These are phyloP conservation scores for Puccinia horiana DNA, from an alignment of 1,284 basidiomycete species.

Conservation along the genomic window DNA sequence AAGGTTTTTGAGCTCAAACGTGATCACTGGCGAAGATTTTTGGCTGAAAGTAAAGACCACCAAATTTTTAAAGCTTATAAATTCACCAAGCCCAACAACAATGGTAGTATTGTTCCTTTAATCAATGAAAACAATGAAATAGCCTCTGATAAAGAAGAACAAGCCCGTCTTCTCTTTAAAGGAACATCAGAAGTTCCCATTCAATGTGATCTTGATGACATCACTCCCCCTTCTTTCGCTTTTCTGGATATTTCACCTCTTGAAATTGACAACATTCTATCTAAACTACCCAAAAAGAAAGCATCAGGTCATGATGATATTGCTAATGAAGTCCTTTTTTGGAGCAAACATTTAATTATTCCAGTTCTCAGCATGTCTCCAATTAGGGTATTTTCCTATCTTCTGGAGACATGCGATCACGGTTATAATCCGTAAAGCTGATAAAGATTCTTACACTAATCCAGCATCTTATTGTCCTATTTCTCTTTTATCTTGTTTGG, in stretches of 20 bases:
- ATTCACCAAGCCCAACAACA: too few species aligned
- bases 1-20: neutral
- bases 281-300: conserved; percentile 1
- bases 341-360: neutral
- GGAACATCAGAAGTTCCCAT: neutral
- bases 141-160: too few species aligned
- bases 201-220: neutral
- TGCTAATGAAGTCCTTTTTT: neutral
- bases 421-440: conserved; percentile 10
- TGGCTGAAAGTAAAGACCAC: neutral
- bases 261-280: neutral
- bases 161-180: neutral
- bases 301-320: neutral
- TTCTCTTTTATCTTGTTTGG: conserved; percentile 14
- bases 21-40: conserved; percentile 4
- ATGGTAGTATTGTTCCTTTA: neutral
- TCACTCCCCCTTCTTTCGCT: neutral
- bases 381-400: conserved; percentile 12
- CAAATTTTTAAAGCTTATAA: conserved; percentile 1
- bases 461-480: conserved; percentile 34
- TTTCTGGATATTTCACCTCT: neutral
- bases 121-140: neutral
- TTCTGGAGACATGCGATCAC: conserved; percentile 18
- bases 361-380: conserved; percentile 16
- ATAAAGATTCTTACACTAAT: conserved; percentile 5